phyloP scores from a whole-genome alignment of 2,329 filamentous ascomycete genomes.

The Colletotrichum costaricense region DNA sequence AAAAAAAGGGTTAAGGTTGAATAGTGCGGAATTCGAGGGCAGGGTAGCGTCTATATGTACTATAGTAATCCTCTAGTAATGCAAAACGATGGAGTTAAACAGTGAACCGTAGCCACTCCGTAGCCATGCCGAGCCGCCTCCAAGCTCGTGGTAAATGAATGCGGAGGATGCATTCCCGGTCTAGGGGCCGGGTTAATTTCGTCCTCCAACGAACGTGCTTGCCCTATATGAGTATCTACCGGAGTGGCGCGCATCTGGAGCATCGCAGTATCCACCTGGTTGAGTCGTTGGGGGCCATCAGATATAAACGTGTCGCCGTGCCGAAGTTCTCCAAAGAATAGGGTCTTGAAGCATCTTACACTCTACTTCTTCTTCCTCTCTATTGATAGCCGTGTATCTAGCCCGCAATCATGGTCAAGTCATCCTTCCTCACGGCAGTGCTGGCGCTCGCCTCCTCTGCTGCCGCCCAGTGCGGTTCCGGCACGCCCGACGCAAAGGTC shows the following conservation, averaged over 20 bases:
- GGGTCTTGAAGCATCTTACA: not conserved
- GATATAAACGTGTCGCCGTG: conserved; percentile 15
- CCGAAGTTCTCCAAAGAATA: not conserved
- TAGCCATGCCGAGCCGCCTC: conserved; percentile 14
- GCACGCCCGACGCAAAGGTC: conserved; percentile 57
- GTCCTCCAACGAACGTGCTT: conserved; percentile 28
- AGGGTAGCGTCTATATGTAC: no score
- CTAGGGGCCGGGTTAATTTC: conserved; percentile 22
- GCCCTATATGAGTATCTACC: conserved; percentile 5
- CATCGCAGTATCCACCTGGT: not conserved
- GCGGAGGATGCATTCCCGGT: conserved; percentile 24
- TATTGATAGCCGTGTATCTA: not conserved
- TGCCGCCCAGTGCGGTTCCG: conserved; percentile 59
- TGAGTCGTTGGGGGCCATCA: not conserved
- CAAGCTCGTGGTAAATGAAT: conserved; percentile 21
- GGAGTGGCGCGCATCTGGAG: conserved; percentile 26
- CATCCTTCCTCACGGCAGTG: conserved; percentile 44
- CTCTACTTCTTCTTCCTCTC: not conserved
- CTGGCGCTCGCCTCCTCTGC: conserved; percentile 53
- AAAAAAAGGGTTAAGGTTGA: no score
- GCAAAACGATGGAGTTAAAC: no score
- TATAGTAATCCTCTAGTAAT: no score
- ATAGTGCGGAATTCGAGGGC: no score
- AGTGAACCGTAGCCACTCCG: not conserved
- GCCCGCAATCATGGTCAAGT: conserved; percentile 36